phyloP scores from a whole-genome alignment of 2,329 filamentous ascomycete species.

The Colletotrichum agaves region DNA sequence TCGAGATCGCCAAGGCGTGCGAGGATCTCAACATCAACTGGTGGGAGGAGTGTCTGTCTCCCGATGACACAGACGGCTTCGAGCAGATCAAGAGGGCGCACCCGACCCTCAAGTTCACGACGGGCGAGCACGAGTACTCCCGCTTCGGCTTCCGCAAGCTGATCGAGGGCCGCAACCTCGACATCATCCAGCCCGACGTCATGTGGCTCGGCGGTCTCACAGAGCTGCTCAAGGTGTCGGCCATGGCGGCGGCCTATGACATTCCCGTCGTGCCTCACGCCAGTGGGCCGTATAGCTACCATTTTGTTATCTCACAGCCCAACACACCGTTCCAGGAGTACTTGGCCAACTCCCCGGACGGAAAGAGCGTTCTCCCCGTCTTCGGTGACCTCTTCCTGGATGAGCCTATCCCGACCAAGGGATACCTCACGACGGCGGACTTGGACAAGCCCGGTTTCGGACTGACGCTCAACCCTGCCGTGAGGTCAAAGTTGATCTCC shows the following conservation, averaged over 20 bases:
- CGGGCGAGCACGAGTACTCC: constrained; percentile 95
- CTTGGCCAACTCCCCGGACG: constrained; percentile 90
- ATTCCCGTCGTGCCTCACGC: constrained; percentile 96
- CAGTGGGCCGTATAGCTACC: constrained; percentile 93
- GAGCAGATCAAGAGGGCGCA: constrained; percentile 90
- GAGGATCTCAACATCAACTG: constrained; percentile 91
- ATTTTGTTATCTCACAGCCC: constrained; percentile 92
- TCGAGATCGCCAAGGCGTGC: constrained; percentile 86
- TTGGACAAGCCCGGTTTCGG: constrained; percentile 93
- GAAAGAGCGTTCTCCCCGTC: constrained; percentile 88
- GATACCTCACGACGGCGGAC: constrained; percentile 81
- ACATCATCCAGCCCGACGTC: constrained; percentile 95
- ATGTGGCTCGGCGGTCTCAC: constrained; percentile 98
- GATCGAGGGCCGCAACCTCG: constrained; percentile 88
- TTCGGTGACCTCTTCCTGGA: constrained; percentile 92
- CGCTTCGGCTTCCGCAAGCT: constrained; percentile 95
- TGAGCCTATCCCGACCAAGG: constrained; percentile 87
- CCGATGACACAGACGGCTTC: constrained; percentile 93
- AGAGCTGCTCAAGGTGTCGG: constrained; percentile 87
- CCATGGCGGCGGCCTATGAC: constrained; percentile 92
- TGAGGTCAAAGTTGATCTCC: constrained; percentile 76
- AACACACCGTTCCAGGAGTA: constrained; percentile 98
- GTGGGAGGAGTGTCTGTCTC: constrained; percentile 95
- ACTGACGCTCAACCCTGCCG: constrained; percentile 84
- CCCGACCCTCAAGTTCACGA: constrained; percentile 92